Conservation (phyloP, 306 rosid genomes). For the Delonix regia region DNA sequence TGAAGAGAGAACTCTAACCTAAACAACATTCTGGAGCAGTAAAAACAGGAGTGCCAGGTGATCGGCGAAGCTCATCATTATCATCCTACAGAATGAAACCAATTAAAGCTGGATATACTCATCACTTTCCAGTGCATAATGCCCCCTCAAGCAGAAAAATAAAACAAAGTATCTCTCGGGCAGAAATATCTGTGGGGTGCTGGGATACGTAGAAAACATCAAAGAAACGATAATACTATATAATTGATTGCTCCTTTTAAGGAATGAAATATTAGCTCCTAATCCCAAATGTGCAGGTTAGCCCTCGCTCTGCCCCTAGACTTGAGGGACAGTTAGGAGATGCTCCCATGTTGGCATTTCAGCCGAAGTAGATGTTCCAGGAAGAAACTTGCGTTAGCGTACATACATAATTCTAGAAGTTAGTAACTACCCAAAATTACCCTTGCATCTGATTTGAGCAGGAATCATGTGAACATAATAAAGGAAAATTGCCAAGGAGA, state of each 20-base stretch:
- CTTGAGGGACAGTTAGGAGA: not conserved
- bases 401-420: not conserved
- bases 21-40: conserved; percentile 98
- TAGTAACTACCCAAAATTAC: not conserved
- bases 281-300: not conserved
- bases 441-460: not conserved
- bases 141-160: not conserved
- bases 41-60: conserved; percentile 99
- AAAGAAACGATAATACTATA: not conserved
- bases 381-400: not conserved
- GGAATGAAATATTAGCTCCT: not conserved
- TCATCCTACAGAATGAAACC: conserved; percentile 72
- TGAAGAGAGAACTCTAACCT: conserved; percentile 52
- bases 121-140: not conserved
- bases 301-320: conserved; percentile 17
- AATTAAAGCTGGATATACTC: conserved; percentile 7
- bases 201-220: not conserved
- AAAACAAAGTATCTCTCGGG: not conserved
- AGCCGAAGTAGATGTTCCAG: not conserved
- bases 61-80: conserved; percentile 90
- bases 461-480: not conserved
- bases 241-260: not conserved
- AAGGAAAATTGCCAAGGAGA: not conserved
- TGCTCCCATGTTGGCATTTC: conserved; percentile 6
- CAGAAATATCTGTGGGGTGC: not conserved